Base-by-base conservation (phyloP, 805 yeast species). In the Suhomyces sp. region DNA sequence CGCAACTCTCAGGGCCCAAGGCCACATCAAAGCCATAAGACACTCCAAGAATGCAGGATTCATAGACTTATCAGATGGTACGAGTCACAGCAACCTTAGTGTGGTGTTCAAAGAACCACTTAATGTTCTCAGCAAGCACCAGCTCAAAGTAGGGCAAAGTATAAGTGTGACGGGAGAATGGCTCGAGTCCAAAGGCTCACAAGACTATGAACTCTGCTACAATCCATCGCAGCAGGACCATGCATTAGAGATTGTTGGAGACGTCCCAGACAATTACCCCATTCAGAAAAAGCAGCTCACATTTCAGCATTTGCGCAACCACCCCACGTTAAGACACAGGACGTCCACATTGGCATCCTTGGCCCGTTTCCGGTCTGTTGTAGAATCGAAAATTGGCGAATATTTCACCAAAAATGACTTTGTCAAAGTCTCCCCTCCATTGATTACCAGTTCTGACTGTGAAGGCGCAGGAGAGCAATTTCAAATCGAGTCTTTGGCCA, bases 401-500 rank as follows among this genome's bases (percentile, higher is more conserved):
- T 89, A 82, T 60, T 89, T 90, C 66, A 70, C 74, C 17, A 51
- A 63, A 0, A 60, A 78, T 17, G 79, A 79, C 12, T 90, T 89
- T 58, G 70, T 77, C 12, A 92, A 90, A 71, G 90, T 89, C 0
- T 76, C 85, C 24, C 96, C 98, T 3, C 99, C 99, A 6, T 61
- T 93, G 10, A 71, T 93, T 22, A 94, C 99, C 0, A 77, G 89
- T 9, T 83, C 96, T 1, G 99, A 94, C 67, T 93, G 98, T 66
- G 99, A 94, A 71, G 98, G 99, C 15, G 97, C 96, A 3, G 98
- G 98, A 4, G 98, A 94, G 65, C 81, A 88, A 56, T 94, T 94
- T 59, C 72, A 71, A 46, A 71, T 92, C 9, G 77, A 74, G 44
- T 70, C 79, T 1, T 9, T 46, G 15, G 29, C 36, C 22, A 47